Base-by-base conservation (phyloP, 2,329 filamentous ascomycete species). In the Ascochyta koolunga region DNA sequence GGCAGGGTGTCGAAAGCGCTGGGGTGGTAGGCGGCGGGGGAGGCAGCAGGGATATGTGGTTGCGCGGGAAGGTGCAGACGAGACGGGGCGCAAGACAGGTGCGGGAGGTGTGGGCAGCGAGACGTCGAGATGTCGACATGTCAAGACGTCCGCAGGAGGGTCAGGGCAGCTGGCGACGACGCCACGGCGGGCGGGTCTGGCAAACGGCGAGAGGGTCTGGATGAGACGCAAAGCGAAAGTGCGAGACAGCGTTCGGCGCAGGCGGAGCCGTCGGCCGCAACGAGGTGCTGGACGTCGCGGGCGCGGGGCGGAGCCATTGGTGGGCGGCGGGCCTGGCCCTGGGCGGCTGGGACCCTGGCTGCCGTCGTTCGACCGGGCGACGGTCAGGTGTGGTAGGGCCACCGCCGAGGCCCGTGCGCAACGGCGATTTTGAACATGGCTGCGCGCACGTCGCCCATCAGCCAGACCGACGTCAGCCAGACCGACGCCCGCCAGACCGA, bases 1-100 rank as follows among this genome's bases (percentile, higher is more conserved):
- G 5, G 40, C 41, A 24, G 48, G 42, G 43, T 44, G 37, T 37
- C 48, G 43, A 37, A 29, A 37, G 48, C 21, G 46, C 38, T 40
- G 51, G 47, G 50, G 32, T 36, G 38, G 50, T 36, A 40, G 48
- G 55, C 36, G 37, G 60, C 55, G 52, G 55, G 58, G 64, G 49
- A 62, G 58, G 56, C 58, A 51, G 51, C 55, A 56, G 44, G 56
- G 41, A 46, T 38, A 37, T 40, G 50, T 24, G 29, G 41, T 19
- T 25, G 50, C 39, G 48, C 49, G 46, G 48, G 51, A 50, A 54
- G 56, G 56, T 41, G 52, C 31, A 60, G 51, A 53, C 47, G 58
- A 52, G 51, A 51, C 47, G 58, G 48, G 39, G 51, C 43, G 49
- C 38, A 18, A 48, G 58, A 46, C 37, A 49, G 46, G 15, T 32